Percentiles rank a stretch among this genome's conserved stretches.
Evolutionary conservation across 768 basidiomycete species (phyloP).

Genomic region (Tubosaeta sp.): DNA sequence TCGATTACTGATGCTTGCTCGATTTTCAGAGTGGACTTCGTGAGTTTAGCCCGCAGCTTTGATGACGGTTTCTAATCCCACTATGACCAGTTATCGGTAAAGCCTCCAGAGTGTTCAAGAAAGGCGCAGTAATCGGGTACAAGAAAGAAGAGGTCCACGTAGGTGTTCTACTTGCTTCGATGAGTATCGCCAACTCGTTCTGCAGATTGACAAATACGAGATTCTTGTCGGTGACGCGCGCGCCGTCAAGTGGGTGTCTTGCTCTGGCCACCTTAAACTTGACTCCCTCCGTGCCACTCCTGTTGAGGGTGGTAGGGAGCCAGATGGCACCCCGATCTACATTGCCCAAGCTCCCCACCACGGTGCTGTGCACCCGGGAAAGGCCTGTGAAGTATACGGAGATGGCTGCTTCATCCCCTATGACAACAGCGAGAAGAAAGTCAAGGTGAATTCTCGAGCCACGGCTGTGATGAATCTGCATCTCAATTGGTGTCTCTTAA

Average conservation of each 20-base stretch:
- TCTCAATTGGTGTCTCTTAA: background rate
- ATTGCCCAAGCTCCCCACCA: slow-evolving; percentile 56
- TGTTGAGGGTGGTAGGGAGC: slow-evolving; percentile 67
- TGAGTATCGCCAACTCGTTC: background rate
- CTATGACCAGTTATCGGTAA: slow-evolving; percentile 56
- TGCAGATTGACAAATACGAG: slow-evolving; percentile 60
- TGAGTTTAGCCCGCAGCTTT: slow-evolving; percentile 25
- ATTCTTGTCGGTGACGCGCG: slow-evolving; percentile 61
- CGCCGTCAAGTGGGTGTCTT: slow-evolving; percentile 55
- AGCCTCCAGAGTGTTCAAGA: slow-evolving; percentile 51
- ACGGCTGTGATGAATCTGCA: background rate
- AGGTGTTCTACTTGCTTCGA: slow-evolving; percentile 9
- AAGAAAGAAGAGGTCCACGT: slow-evolving; percentile 57
- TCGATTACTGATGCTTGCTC: slow-evolving; percentile 4
- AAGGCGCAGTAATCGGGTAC: slow-evolving; percentile 64
- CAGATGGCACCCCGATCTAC: slow-evolving; percentile 55
- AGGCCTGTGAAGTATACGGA: slow-evolving; percentile 45
- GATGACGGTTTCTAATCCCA: background rate
- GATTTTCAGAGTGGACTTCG: slow-evolving; percentile 47
- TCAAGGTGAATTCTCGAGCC: slow-evolving; percentile 36
- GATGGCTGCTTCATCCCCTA: slow-evolving; percentile 61
- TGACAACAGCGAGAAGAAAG: slow-evolving; percentile 45
- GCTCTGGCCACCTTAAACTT: slow-evolving; percentile 44
- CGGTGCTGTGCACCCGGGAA: slow-evolving; percentile 57
- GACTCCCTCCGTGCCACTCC: slow-evolving; percentile 42